Evolutionary conservation across 2,329 filamentous ascomycete genomes (phyloP).

Genomic region (Graphilbum ipis-grandicollis): DNA sequence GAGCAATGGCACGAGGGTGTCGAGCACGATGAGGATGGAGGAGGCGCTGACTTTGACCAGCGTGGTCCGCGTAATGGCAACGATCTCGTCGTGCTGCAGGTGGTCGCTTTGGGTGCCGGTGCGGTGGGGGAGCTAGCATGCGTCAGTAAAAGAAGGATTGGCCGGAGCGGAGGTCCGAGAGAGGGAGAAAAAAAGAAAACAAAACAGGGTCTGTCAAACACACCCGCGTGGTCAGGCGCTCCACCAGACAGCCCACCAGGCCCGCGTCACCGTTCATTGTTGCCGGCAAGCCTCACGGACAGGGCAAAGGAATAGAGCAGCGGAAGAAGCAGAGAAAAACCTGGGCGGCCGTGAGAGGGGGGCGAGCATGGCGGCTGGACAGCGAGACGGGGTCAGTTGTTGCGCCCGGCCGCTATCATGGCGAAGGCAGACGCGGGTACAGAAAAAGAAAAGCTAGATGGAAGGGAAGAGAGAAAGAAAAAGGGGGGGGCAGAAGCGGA

Average conservation of each 20-base stretch:
- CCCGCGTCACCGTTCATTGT: slow-evolving; percentile 42
- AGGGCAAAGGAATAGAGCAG: neutral
- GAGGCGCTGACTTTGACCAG: slow-evolving; percentile 41
- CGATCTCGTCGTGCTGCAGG: slow-evolving; percentile 42
- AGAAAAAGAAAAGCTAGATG: neutral
- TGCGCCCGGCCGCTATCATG: too few relatives aligned
- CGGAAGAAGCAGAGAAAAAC: neutral
- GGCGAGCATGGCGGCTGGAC: neutral
- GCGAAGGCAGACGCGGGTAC: neutral
- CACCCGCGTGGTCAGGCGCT: slow-evolving; percentile 46
- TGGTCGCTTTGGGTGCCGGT: slow-evolving; percentile 39
- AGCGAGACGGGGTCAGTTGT: neutral
- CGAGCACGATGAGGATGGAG: slow-evolving; percentile 35
- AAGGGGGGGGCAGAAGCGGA: neutral
- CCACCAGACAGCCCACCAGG: slow-evolving; percentile 43
- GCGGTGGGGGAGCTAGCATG: slow-evolving; percentile 41
- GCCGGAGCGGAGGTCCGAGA: neutral
- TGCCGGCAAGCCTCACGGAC: slow-evolving; percentile 3
- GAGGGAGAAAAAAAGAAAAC: neutral
- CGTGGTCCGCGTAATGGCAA: slow-evolving; percentile 41
- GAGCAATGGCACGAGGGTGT: slow-evolving; percentile 37
- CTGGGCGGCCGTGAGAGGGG: neutral
- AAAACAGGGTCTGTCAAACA: too few relatives aligned
- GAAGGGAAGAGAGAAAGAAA: neutral
- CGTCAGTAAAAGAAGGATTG: neutral